Conservation (phyloP, 2,329 filamentous ascomycete genomes). For the Penicillium sclerotiorum region DNA sequence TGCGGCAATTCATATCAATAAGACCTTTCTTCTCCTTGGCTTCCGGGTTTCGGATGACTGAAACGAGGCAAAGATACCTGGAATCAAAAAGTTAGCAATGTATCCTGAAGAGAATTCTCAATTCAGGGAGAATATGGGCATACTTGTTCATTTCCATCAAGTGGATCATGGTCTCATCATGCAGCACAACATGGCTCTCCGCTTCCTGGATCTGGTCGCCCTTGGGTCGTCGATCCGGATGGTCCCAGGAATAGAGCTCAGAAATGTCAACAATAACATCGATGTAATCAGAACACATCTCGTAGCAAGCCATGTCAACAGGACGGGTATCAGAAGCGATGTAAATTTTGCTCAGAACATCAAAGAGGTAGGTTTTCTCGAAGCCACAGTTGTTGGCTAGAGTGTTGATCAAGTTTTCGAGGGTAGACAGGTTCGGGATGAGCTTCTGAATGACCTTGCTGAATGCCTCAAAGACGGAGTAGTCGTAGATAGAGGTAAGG, state of each 20-base stretch:
- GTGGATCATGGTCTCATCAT: slow-evolving; percentile 65
- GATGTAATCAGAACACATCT: slow-evolving; percentile 98
- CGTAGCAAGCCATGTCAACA: slow-evolving; percentile 92
- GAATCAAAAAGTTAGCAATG: background rate
- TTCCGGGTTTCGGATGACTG: slow-evolving; percentile 66
- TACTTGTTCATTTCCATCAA: slow-evolving; percentile 69
- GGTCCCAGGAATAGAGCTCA: slow-evolving; percentile 84
- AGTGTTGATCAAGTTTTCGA: slow-evolving; percentile 92
- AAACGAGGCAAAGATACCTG: slow-evolving; percentile 66
- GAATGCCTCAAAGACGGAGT: slow-evolving; percentile 97
- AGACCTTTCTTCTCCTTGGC: slow-evolving; percentile 65
- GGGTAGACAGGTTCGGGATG: slow-evolving; percentile 86
- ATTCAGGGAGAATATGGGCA: slow-evolving; percentile 24
- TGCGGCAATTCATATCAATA: slow-evolving; percentile 68
- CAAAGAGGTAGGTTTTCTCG: slow-evolving; percentile 97
- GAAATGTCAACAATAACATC: slow-evolving; percentile 97
- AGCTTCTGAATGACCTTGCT: slow-evolving; percentile 98
- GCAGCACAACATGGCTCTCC: slow-evolving; percentile 65
- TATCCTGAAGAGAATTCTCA: background rate
- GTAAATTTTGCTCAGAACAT: slow-evolving; percentile 97
- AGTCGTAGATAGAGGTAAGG: slow-evolving; percentile 96
- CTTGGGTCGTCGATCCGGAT: slow-evolving; percentile 44
- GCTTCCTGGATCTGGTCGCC: slow-evolving; percentile 56
- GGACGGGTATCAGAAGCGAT: slow-evolving; percentile 94
- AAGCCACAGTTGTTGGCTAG: slow-evolving; percentile 92